Conservation (phyloP, 2,329 filamentous ascomycete genomes). For the Cladophialophora bantiana region DNA sequence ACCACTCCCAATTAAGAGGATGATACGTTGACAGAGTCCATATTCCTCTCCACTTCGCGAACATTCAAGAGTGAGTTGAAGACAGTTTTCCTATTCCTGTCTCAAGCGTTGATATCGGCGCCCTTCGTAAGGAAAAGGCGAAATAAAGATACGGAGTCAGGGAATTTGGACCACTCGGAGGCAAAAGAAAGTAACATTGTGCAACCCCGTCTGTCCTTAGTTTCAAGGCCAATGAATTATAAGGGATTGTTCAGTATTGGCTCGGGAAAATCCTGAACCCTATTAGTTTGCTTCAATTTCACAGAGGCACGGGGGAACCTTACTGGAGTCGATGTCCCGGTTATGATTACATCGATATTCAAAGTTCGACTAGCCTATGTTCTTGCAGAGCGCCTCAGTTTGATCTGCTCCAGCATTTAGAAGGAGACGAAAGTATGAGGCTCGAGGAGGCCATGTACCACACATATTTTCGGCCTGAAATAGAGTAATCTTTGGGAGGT, state of each 20-base stretch:
- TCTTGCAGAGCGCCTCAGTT: not conserved
- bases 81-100: conserved; percentile 1
- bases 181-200: not conserved
- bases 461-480: not conserved
- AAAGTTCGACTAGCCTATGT: not conserved
- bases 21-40: not conserved
- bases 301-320: not conserved
- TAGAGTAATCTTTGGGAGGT: not conserved
- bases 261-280: not conserved
- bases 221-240: not conserved
- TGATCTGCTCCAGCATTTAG: not conserved
- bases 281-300: not conserved
- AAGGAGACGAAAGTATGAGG: not conserved
- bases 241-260: not conserved
- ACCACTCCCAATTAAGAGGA: not conserved
- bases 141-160: not conserved
- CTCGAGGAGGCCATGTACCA: not conserved
- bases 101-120: not conserved
- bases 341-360: not conserved
- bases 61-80: not conserved
- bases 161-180: not conserved
- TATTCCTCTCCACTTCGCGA: not conserved
- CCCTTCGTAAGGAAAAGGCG: not conserved
- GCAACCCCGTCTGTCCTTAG: not conserved
- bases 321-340: not conserved